These are phyloP conservation scores for Cavenderia fasciculata DNA, from an alignment of 78 protist genomes.

Conservation along the genomic window DNA sequence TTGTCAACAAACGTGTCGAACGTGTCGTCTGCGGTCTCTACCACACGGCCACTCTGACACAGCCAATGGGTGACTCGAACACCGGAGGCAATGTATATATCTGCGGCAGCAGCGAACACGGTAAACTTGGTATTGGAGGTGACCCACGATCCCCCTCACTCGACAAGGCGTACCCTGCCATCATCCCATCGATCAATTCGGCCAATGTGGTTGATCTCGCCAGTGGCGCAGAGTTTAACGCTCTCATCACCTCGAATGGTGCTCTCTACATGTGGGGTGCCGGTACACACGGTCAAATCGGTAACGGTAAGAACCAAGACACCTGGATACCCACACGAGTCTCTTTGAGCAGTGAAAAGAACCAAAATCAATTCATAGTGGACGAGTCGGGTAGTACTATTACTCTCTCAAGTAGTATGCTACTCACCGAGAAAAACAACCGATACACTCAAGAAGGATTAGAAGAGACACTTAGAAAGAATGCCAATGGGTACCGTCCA, in stretches of 20 bases:
- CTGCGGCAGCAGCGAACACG: conserved; percentile 67
- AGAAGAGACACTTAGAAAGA: conserved; percentile 8
- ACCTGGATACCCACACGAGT: conserved; percentile 55
- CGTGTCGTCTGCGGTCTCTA: conserved; percentile 56
- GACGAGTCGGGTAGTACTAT: neutral
- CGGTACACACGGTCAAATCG: conserved; percentile 59
- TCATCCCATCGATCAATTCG: conserved; percentile 35
- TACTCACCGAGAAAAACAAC: conserved; percentile 2
- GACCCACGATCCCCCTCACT: conserved; percentile 50
- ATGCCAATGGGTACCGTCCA: conserved; percentile 21
- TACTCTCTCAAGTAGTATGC: neutral
- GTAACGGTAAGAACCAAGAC: conserved; percentile 66
- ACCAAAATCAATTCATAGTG: neutral
- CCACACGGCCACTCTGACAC: conserved; percentile 43
- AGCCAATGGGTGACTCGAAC: neutral
- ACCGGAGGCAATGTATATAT: conserved; percentile 22
- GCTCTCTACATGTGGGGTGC: conserved; percentile 53
- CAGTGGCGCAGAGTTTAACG: conserved; percentile 60
- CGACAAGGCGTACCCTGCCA: conserved; percentile 61
- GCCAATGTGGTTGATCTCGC: conserved; percentile 29
- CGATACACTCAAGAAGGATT: conserved; percentile 60
- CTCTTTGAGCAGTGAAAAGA: neutral
- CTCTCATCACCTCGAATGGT: conserved; percentile 43
- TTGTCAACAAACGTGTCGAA: conserved; percentile 52
- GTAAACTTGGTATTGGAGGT: conserved; percentile 63